Base-by-base conservation (phyloP, 2,329 filamentous ascomycete species). In the Graphilbum sp. region DNA sequence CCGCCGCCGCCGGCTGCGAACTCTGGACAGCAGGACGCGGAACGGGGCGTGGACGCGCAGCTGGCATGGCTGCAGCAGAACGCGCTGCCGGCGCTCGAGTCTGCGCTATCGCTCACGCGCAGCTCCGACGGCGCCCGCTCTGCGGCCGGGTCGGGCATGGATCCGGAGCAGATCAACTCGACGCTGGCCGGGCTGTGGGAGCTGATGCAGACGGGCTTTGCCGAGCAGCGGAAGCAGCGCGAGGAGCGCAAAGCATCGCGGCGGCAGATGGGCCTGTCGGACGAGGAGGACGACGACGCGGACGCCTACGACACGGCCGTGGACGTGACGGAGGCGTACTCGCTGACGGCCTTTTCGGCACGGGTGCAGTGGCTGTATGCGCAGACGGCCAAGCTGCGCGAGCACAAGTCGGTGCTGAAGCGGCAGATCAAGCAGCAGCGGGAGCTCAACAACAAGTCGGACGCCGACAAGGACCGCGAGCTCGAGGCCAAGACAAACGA, bases 391-490 rank as follows among this genome's bases (percentile, higher is more conserved):
- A 72, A 72, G 17, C 63, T 95, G 27, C 78, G 83, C 44, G 83
- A 94, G 49, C 87, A 96, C 53, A 92, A 94, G 54, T 74, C 75
- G 35, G 87, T 94, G 18, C 67, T 96, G 9, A 80, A 88, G 50
- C 75, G 86, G 32, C 87, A 96, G 55, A 88, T 95, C 50, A 88
- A 93, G 60, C 87, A 96, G 54, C 88, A 96, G 58, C 80, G 87
- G 41, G 85, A 93, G 52, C 69, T 95, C 41, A 93, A 93, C 59
- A 86, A 69, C 61, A 87, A 87, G 52, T 86, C 84, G 1, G 85
- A 93, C 46, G 66, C 72, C 17, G 69, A 77, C 43, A 74, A 77
- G 50, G 77, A 80, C 47, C 67, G 68, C 31, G 71, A 80, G 44
- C 54, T 82, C n/a, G 62, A 67, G 19, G 55, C 63, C 35, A 75